Conservation (phyloP, 2,329 filamentous ascomycete species). For the Fusarium dlaminii region DNA sequence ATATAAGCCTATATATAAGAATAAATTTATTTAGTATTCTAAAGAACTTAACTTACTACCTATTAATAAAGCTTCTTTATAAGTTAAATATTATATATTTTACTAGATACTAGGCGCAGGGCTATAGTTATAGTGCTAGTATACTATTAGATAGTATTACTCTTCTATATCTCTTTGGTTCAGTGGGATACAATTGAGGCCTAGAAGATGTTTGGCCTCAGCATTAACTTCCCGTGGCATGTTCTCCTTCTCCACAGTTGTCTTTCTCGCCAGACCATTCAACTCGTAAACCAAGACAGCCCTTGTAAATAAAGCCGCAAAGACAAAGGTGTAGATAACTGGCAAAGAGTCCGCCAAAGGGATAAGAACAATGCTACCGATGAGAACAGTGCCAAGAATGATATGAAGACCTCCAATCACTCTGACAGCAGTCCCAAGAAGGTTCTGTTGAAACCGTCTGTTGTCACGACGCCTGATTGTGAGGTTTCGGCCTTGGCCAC, state of each 20-base stretch:
- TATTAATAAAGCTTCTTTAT: too few relatives aligned
- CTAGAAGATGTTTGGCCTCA: too few relatives aligned
- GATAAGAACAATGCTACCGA: slow-evolving; percentile 15
- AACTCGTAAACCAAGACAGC: slow-evolving; percentile 11
- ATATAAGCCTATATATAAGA: too few relatives aligned
- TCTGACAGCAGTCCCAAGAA: neutral
- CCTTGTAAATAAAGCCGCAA: slow-evolving; percentile 10
- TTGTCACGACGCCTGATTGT: neutral
- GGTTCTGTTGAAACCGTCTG: neutral
- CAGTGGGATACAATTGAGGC: too few relatives aligned
- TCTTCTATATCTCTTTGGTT: too few relatives aligned
- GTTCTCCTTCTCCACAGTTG: neutral
- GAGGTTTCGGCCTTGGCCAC: slow-evolving; percentile 1
- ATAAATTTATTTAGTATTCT: too few relatives aligned
- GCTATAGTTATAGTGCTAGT: neutral
- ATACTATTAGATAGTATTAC: neutral
- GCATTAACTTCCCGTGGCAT: too few relatives aligned
- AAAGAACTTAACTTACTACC: too few relatives aligned
- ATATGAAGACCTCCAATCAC: slow-evolving; percentile 14
- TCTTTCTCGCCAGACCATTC: slow-evolving; percentile 8
- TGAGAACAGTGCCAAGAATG: slow-evolving; percentile 16
- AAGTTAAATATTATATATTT: too few relatives aligned
- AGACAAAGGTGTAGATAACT: slow-evolving; percentile 22
- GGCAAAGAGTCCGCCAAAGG: slow-evolving; percentile 19
- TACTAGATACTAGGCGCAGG: neutral